A percentile compares a stretch with the other conserved stretches of the same genome.
These are phyloP conservation scores for Vickermania spadyakhi DNA, from an alignment of 208 protist species.

Conservation along the genomic window DNA sequence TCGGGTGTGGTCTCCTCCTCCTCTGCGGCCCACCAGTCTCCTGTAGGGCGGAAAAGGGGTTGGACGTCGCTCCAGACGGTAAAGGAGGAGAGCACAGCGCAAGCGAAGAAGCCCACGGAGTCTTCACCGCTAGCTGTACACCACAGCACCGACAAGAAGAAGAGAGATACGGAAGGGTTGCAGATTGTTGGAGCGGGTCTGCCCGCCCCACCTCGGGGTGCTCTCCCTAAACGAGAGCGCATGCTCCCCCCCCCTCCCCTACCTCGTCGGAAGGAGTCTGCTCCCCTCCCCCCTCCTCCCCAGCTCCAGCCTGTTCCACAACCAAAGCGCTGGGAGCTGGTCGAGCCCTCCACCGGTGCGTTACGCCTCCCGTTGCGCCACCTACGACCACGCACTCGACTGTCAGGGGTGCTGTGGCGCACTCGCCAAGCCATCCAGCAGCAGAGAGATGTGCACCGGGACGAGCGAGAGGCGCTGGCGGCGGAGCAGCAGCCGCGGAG, in stretches of 20 bases:
- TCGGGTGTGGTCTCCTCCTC: background rate
- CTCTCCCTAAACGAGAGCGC: background rate
- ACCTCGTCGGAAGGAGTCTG: background rate
- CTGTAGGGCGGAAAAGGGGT: background rate
- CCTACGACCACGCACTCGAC: background rate
- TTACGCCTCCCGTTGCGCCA: background rate
- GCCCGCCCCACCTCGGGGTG: background rate
- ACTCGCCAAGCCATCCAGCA: background rate
- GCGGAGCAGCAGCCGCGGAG: background rate
- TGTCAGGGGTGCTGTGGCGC: background rate
- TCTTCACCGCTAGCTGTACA: too few relatives aligned
- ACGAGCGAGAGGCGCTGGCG: background rate
- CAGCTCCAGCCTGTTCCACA: background rate
- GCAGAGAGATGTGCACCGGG: background rate
- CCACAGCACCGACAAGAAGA: too few relatives aligned
- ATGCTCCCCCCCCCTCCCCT: background rate
- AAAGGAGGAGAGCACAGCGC: too few relatives aligned
- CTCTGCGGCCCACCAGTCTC: background rate
- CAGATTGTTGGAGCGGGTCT: background rate
- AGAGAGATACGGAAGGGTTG: background rate
- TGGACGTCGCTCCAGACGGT: too few relatives aligned
- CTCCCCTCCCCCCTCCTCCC: background rate
- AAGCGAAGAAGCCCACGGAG: too few relatives aligned
- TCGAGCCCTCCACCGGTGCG: background rate
- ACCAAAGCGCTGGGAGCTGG: background rate